phyloP scores from a whole-genome alignment of 2,329 filamentous ascomycete genomes.

The Lojkania enalia region DNA sequence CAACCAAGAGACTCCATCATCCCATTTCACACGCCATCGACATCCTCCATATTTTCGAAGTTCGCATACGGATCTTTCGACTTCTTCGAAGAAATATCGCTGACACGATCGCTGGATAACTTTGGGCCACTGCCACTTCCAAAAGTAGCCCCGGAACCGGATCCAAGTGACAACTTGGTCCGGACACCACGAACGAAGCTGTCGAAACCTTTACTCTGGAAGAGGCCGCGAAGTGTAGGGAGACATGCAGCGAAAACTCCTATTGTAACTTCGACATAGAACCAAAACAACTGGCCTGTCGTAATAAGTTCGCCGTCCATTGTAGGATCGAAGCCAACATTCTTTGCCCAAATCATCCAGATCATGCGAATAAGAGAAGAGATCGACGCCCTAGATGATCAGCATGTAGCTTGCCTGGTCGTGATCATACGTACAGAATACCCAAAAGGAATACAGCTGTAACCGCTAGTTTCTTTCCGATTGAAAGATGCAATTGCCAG shows the following conservation, averaged over 20 bases:
- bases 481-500: not conserved
- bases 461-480: not conserved
- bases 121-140: too few relatives aligned
- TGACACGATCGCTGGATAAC: too few relatives aligned
- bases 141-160: too few relatives aligned
- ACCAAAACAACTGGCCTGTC: not conserved
- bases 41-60: too few relatives aligned
- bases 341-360: not conserved
- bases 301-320: not conserved
- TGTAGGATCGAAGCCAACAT: not conserved
- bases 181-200: not conserved
- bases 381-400: not conserved
- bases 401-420: too few relatives aligned
- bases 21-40: too few relatives aligned
- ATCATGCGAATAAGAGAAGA: not conserved
- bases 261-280: not conserved
- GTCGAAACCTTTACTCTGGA: not conserved
- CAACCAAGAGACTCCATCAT: too few relatives aligned
- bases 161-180: not conserved
- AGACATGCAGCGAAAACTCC: not conserved
- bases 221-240: not conserved
- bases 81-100: too few relatives aligned
- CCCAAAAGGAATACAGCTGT: not conserved
- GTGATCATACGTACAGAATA: too few relatives aligned
- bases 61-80: too few relatives aligned